phyloP scores from a whole-genome alignment of 1,284 basidiomycete species.

The Sparassis latifolia region DNA sequence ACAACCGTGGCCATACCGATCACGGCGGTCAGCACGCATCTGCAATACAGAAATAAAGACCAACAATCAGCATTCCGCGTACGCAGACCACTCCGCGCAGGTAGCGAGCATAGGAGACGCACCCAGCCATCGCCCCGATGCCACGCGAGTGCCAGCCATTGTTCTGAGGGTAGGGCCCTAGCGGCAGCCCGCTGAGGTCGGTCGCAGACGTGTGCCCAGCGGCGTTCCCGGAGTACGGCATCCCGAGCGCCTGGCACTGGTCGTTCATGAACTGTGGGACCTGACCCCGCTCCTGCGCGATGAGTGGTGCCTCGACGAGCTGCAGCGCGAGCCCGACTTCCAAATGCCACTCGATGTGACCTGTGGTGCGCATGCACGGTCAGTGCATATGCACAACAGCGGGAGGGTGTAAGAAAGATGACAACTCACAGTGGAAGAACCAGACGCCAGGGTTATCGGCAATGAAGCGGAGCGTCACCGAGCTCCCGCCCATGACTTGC shows the following conservation, averaged over 20 bases:
- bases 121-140: conserved; percentile 80
- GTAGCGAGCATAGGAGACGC: conserved; percentile 15
- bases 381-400: neutral
- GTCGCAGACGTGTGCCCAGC: conserved; percentile 61
- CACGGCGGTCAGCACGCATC: conserved; percentile 76
- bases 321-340: conserved; percentile 73
- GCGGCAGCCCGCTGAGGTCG: conserved; percentile 54
- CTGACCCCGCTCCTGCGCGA: conserved; percentile 41
- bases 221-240: conserved; percentile 71
- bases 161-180: conserved; percentile 65
- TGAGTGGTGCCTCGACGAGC: conserved; percentile 70
- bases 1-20: conserved; percentile 75
- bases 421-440: conserved; percentile 68
- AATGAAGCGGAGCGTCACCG: conserved; percentile 60
- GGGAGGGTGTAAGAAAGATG: neutral
- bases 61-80: neutral
- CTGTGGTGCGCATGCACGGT: conserved; percentile 24
- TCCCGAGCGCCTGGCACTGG: conserved; percentile 63
- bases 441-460: conserved; percentile 84
- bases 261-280: conserved; percentile 54
- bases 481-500: conserved; percentile 52
- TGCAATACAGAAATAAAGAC: conserved; percentile 14
- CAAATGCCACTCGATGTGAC: conserved; percentile 82
- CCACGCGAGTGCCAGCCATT: conserved; percentile 79
- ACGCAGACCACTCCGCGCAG: neutral